phyloP scores from a whole-genome alignment of 768 basidiomycete genomes.

The Porpolomopsis calyptriformis region DNA sequence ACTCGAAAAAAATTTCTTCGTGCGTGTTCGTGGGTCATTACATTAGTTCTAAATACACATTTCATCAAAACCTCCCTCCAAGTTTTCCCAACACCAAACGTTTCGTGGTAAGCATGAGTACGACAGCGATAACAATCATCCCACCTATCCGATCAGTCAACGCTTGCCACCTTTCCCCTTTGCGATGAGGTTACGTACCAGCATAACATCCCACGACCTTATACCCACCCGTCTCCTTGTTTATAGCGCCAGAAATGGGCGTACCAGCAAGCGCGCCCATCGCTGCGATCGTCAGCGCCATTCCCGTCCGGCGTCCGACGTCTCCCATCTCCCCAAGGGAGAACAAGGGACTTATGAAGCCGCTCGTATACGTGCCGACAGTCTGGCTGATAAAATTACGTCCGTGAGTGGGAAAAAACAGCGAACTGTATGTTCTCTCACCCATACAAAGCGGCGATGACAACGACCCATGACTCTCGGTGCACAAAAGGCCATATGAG shows the following conservation, averaged over 20 bases:
- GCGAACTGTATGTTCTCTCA: background rate
- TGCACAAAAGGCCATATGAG: constrained; percentile 50
- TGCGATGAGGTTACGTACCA: constrained; percentile 20
- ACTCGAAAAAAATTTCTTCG: background rate
- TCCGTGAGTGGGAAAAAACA: background rate
- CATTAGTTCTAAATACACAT: no score
- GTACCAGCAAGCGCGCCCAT: constrained; percentile 58
- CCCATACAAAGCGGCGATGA: constrained; percentile 47
- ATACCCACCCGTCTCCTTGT: constrained; percentile 40
- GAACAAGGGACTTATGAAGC: constrained; percentile 47
- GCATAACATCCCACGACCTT: constrained; percentile 45
- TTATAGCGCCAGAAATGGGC: constrained; percentile 66
- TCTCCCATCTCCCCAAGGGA: constrained; percentile 49
- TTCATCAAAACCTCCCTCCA: background rate
- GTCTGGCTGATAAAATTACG: background rate
- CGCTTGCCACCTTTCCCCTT: no score
- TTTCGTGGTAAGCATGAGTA: constrained; percentile 19
- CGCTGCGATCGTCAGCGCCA: constrained; percentile 49
- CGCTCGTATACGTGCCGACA: constrained; percentile 44
- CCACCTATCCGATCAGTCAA: constrained; percentile 3
- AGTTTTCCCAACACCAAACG: background rate
- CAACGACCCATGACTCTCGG: constrained; percentile 30
- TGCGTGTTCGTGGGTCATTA: no score
- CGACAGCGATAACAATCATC: constrained; percentile 30
- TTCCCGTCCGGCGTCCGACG: constrained; percentile 55